These are phyloP conservation scores for Platanus orientalis DNA, from an alignment of 164 flowering plant genomes.

Conservation along the genomic window DNA sequence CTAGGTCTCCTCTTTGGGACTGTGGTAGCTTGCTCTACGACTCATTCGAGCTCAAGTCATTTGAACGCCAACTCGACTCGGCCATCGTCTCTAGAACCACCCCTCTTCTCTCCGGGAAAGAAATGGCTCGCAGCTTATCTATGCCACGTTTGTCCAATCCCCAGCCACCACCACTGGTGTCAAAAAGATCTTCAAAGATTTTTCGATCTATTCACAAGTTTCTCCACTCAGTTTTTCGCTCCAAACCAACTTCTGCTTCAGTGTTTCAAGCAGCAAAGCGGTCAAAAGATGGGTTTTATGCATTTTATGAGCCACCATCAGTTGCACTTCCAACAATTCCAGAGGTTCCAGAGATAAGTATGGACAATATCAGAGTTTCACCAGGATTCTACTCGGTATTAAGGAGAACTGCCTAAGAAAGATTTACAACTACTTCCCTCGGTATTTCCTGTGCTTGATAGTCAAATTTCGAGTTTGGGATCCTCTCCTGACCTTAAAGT, in stretches of 20 bases:
- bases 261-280: constrained; percentile 1
- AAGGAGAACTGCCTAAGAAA: constrained; percentile 38
- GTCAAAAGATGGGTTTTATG: constrained; percentile 17
- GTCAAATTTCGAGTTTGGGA: too few species aligned
- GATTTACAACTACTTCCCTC: constrained; percentile 33
- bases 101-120: too few species aligned
- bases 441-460: constrained; percentile 42
- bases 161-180: constrained; percentile 13
- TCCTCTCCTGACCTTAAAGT: too few species aligned
- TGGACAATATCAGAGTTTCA: constrained; percentile 23
- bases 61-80: too few species aligned
- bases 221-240: constrained; percentile 44
- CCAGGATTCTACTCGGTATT: constrained; percentile 38
- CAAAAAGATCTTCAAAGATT: constrained; percentile 34
- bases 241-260: constrained; percentile 15
- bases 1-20: too few species aligned
- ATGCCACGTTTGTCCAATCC: constrained; percentile 57
- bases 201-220: constrained; percentile 55
- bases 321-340: constrained; percentile 44
- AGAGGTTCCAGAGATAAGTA: constrained; percentile 38
- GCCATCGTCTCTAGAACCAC: too few species aligned
- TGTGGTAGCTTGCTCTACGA: too few species aligned
- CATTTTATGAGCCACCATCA: constrained; percentile 28
- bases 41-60: too few species aligned
- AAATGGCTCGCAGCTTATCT: too few species aligned